A percentile compares a stretch with the other conserved stretches of the same genome.
These are phyloP conservation scores for Floccularia luteovirens DNA, from an alignment of 768 basidiomycete species.

Conservation along the genomic window DNA sequence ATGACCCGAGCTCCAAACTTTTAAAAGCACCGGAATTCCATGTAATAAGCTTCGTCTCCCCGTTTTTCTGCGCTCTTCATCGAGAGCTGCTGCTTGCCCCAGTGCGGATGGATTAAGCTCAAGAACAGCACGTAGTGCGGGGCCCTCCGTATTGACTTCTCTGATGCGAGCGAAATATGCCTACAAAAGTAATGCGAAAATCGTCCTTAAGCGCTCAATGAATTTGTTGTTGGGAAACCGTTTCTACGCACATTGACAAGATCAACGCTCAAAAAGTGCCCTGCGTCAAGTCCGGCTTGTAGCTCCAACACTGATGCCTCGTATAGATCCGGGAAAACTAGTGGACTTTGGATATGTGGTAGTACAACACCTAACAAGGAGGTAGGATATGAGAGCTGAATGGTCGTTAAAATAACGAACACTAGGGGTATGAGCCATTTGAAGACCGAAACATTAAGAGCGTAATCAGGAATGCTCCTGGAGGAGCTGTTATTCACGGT, in stretches of 20 bases:
- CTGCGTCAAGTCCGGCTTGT: slow-evolving; percentile 40
- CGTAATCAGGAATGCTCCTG: no score
- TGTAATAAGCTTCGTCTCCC: slow-evolving; percentile 43
- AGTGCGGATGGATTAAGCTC: slow-evolving; percentile 52
- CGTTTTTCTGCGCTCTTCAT: slow-evolving; percentile 29
- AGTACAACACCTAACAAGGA: no score
- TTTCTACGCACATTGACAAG: slow-evolving; percentile 43
- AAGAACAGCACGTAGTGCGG: slow-evolving; percentile 47
- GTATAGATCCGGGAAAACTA: slow-evolving; percentile 44
- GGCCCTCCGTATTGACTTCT: slow-evolving; percentile 56
- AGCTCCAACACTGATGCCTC: slow-evolving; percentile 51
- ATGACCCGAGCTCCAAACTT: slow-evolving; percentile 19
- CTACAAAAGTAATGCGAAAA: slow-evolving; percentile 18
- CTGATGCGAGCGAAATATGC: slow-evolving; percentile 62
- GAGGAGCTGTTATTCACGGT: no score
- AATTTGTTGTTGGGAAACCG: neutral
- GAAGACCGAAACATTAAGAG: no score
- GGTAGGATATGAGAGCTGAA: no score
- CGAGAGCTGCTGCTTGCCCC: slow-evolving; percentile 39
- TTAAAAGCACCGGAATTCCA: slow-evolving; percentile 46
- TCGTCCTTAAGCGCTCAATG: no score
- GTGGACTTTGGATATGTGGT: no score
- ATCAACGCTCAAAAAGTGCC: slow-evolving; percentile 50
- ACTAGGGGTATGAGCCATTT: no score
- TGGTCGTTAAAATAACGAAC: no score